phyloP scores from a whole-genome alignment of 2,329 filamentous ascomycete species.

The Xylaria sp. region DNA sequence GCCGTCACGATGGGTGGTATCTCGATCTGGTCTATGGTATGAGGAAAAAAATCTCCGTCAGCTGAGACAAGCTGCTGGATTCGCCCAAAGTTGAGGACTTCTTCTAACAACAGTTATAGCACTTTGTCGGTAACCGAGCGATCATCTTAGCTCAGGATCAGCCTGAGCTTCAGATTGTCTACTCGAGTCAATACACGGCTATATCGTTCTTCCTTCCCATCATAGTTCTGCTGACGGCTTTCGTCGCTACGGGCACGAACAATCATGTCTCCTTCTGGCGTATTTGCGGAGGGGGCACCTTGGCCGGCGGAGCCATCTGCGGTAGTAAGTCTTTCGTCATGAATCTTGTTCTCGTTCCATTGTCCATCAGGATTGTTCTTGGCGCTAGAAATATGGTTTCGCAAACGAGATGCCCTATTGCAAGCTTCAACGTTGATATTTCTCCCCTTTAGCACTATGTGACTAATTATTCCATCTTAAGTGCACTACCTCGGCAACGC shows the following conservation, averaged over 20 bases:
- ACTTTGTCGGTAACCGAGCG: constrained; percentile 85
- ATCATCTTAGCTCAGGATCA: constrained; percentile 75
- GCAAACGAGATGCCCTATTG: background rate
- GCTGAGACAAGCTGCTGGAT: background rate
- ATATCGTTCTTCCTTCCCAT: constrained; percentile 85
- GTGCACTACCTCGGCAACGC: constrained; percentile 90
- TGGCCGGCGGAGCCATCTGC: constrained; percentile 80
- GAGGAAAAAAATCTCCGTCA: constrained; percentile 28
- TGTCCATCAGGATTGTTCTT: background rate
- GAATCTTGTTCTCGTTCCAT: too few species aligned
- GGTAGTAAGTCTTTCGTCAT: constrained; percentile 58
- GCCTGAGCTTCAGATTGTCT: constrained; percentile 74
- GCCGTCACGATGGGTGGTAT: constrained; percentile 79
- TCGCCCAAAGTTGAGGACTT: constrained; percentile 33
- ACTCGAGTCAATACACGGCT: constrained; percentile 76
- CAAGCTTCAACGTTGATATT: background rate
- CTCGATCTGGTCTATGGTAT: constrained; percentile 77
- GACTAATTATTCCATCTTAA: constrained; percentile 7
- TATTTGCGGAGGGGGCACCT: constrained; percentile 70
- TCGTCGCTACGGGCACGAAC: constrained; percentile 73
- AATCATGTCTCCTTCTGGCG: constrained; percentile 68
- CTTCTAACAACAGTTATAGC: constrained; percentile 63
- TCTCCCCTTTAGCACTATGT: background rate
- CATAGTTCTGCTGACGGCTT: constrained; percentile 76
- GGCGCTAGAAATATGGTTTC: background rate